Base-by-base conservation (phyloP, 306 rosid genomes). In the Dalbergia cultrata region DNA sequence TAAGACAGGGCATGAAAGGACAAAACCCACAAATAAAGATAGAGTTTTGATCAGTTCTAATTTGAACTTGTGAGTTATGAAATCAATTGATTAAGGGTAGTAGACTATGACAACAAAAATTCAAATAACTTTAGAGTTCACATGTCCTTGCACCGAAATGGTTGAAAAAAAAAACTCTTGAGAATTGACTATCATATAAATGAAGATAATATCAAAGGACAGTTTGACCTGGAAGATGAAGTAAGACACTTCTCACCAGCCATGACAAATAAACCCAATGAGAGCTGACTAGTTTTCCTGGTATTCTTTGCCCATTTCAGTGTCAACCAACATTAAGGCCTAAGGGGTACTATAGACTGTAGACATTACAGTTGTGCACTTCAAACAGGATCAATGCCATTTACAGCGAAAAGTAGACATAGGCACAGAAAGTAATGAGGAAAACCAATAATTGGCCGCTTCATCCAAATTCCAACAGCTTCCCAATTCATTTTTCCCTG, bases 381-480 rank as follows among this genome's bases (percentile, higher is more conserved):
- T 21, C 8, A 62, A 54, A 62, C 41, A 71, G 33, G 59, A 62
- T 63, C 37, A 16, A 45, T 49, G 44, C 65, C 67, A 17, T 17
- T n/a, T 52, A 71, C 18, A 50, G 60, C 50, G 73, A 47, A 65
- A 37, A 65, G 33, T 54, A 54, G 60, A 33, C 16, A 54, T 60
- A 35, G 41, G 47, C 41, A 49, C 35, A 22, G 3, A 34, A 49
- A 60, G 43, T 18, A 5, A 68, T 31, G 33, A 21, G 50, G 35
- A 35, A 84, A 80, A 45, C 76, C 56, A 67, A 78, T 53, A 75
- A 69, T 54, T 13, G 53, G 69, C 53, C 33, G 26, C 34, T 52
- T 50, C 14, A 49, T 37, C 50, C 3, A 13, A 83, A 68, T 39
- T 70, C 72, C 35, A 26, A 35, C 53, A 26, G 81, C 72, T 68